Percentiles rank a stretch among this genome's conserved stretches.
Conservation (phyloP, 176 grass and related monocot species). For the Oryza punctata region DNA sequence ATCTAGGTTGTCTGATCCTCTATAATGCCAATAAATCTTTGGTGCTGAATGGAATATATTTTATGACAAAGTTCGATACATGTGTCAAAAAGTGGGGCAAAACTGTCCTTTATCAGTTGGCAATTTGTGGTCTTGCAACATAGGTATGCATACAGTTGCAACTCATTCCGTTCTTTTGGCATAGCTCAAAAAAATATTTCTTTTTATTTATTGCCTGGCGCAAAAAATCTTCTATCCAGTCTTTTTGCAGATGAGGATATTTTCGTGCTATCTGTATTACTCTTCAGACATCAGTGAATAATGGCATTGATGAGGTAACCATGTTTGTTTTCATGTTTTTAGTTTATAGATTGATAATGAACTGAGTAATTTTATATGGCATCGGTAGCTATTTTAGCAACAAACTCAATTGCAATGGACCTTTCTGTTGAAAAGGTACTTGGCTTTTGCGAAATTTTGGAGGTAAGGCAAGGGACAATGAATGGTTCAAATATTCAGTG, state of each 20-base stretch:
- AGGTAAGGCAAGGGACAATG: too few relatives aligned
- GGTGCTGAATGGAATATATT: conserved; percentile 99
- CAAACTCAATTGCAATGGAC: too few relatives aligned
- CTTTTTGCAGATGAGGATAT: conserved; percentile 67
- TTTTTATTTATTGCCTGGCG: conserved; percentile 39
- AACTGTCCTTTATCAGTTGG: conserved; percentile 65
- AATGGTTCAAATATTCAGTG: too few relatives aligned
- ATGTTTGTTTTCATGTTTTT: too few relatives aligned
- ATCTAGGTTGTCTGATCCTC: conserved; percentile 58
- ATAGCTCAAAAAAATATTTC: neutral
- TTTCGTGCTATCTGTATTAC: too few relatives aligned
- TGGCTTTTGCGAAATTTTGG: too few relatives aligned
- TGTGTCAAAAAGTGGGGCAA: conserved; percentile 90
- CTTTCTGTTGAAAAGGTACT: too few relatives aligned
- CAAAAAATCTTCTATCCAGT: conserved; percentile 21
- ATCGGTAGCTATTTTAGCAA: too few relatives aligned
- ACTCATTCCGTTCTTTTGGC: neutral
- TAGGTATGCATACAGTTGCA: conserved; percentile 36
- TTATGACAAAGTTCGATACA: conserved; percentile 94
- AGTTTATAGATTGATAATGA: too few relatives aligned
- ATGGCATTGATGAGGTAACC: too few relatives aligned
- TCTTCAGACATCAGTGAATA: too few relatives aligned
- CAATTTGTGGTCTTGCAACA: conserved; percentile 81
- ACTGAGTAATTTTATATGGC: too few relatives aligned
- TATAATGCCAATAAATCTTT: conserved; percentile 97